These are phyloP conservation scores for Eucalyptus victrix DNA, from an alignment of 345 rosid species.

Conservation along the genomic window DNA sequence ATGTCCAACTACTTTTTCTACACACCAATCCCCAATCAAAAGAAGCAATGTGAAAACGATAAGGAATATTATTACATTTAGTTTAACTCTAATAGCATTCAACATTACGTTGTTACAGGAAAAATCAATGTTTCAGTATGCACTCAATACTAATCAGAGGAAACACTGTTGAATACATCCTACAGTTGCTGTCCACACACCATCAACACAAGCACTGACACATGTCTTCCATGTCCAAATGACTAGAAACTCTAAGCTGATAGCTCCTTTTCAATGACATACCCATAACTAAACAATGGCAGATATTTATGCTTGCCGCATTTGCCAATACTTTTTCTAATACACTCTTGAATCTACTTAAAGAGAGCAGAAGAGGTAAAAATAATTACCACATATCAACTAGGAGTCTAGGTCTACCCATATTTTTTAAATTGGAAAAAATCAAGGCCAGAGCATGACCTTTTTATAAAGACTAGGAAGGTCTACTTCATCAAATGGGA, in stretches of 20 bases:
- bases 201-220: background rate
- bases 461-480: conserved; percentile 65
- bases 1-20: background rate
- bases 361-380: background rate
- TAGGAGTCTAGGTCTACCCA: background rate
- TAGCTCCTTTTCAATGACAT: background rate
- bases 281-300: background rate
- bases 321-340: background rate
- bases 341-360: background rate
- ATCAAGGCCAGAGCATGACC: conserved; percentile 8
- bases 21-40: background rate
- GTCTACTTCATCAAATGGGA: conserved; percentile 71
- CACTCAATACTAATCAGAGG: background rate
- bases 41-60: background rate
- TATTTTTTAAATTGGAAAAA: background rate
- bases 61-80: background rate
- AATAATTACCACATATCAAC: background rate
- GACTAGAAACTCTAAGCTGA: background rate
- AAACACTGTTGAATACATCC: background rate
- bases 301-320: background rate
- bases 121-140: background rate
- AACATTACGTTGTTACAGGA: background rate
- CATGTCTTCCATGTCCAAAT: background rate
- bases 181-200: background rate
- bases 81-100: background rate